phyloP scores from a whole-genome alignment of 257 asterid genomes.

The Solanum rostratum region DNA sequence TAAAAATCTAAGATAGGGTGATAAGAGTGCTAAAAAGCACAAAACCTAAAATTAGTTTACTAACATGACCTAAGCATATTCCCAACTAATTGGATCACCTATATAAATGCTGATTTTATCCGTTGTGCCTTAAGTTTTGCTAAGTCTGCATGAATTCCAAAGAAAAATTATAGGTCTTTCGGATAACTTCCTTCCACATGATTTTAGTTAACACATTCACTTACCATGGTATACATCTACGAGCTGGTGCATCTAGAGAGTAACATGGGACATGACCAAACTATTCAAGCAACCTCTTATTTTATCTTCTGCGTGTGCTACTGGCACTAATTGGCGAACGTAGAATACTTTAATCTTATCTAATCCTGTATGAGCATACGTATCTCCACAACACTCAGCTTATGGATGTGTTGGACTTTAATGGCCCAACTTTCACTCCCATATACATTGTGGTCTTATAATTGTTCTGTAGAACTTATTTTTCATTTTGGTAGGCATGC shows the following conservation, averaged over 20 bases:
- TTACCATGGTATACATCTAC: background rate
- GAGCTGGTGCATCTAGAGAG: background rate
- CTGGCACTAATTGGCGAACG: background rate
- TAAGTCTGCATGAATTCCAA: background rate
- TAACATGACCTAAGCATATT: background rate
- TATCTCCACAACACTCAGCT: background rate
- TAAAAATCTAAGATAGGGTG: background rate
- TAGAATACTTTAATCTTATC: background rate
- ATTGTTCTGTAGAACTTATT: background rate
- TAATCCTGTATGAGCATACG: background rate
- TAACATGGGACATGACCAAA: background rate
- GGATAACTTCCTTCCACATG: background rate
- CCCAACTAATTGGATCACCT: background rate
- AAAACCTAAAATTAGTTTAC: background rate
- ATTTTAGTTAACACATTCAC: background rate
- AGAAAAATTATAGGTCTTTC: background rate
- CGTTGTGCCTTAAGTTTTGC: background rate
- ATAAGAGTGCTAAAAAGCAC: background rate
- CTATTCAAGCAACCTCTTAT: background rate
- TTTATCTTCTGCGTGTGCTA: background rate
- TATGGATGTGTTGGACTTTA: background rate
- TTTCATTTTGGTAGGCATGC: background rate
- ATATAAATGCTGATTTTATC: background rate
- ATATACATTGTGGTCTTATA: background rate
- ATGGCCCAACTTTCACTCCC: background rate